A percentile compares a stretch with the other conserved stretches of the same genome.
Conservation (phyloP, 305 asterid species). For the Fraxinus floribunda region DNA sequence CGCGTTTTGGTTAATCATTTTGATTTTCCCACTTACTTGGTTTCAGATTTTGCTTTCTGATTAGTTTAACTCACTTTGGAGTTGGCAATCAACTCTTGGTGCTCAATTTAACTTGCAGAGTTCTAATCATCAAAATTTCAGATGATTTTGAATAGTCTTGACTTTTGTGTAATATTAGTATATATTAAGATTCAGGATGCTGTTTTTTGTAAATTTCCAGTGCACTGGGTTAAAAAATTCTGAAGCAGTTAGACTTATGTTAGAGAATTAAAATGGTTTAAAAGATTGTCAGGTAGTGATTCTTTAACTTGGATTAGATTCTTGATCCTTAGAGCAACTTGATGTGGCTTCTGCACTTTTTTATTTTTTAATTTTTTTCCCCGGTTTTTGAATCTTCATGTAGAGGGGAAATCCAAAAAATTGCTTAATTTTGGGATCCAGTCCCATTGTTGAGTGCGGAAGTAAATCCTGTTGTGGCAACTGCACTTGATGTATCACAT, state of each 20-base stretch:
- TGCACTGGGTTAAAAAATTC: not conserved
- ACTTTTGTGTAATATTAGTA: constrained; percentile 13
- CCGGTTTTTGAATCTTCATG: not conserved
- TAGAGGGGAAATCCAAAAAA: not conserved
- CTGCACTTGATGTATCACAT: constrained; percentile 19
- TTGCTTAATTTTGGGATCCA: not conserved
- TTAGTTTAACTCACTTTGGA: not conserved
- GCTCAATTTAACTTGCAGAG: constrained; percentile 12
- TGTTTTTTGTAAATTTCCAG: constrained; percentile 12
- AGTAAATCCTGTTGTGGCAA: not conserved
- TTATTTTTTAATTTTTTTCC: not conserved
- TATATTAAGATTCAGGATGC: not conserved
- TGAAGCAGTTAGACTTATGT: not conserved
- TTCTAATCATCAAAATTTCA: constrained; percentile 4
- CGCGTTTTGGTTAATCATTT: constrained; percentile 13
- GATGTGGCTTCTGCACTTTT: not conserved
- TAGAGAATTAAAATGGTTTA: constrained; percentile 4
- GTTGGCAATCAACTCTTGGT: constrained; percentile 14
- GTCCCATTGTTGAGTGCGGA: not conserved
- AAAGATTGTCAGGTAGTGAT: constrained; percentile 14
- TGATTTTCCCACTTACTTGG: not conserved
- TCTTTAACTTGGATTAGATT: constrained; percentile 18
- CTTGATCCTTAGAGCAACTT: constrained; percentile 17
- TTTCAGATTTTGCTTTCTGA: not conserved
- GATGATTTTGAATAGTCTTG: not conserved